Percentiles rank a stretch among this genome's conserved stretches.
Evolutionary conservation across 495 filamentous ascomycete genomes (phyloP).

Genomic region (Penicillium chermesinum): DNA sequence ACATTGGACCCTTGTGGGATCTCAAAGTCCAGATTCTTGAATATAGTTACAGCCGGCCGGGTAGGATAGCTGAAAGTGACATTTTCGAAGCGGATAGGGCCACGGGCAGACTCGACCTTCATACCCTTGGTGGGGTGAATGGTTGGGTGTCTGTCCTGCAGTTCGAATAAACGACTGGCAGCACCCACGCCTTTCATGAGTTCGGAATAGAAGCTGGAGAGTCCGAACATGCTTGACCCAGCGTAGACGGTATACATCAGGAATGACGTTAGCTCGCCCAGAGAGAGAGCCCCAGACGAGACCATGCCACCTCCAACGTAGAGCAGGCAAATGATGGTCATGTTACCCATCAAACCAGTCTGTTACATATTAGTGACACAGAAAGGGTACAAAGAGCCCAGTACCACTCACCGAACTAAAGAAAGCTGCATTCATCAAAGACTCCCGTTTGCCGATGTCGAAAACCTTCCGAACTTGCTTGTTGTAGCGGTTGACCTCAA

Average conservation of each 20-base stretch:
- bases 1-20: constrained; percentile 92
- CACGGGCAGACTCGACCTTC: constrained; percentile 74
- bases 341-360: constrained; percentile 85
- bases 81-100: constrained; percentile 79
- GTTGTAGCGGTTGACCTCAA: constrained; percentile 88
- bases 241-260: constrained; percentile 97
- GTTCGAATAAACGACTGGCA: constrained; percentile 88
- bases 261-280: constrained; percentile 94
- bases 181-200: constrained; percentile 98
- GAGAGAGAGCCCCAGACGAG: constrained; percentile 72
- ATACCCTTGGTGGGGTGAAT: constrained; percentile 78
- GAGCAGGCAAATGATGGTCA: constrained; percentile 89
- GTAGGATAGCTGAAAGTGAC: constrained; percentile 88
- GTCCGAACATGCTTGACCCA: constrained; percentile 82
- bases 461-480: constrained; percentile 89
- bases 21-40: constrained; percentile 80
- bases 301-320: constrained; percentile 91
- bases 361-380: constrained; percentile 31
- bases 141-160: constrained; percentile 85
- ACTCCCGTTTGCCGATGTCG: constrained; percentile 75
- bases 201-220: constrained; percentile 95
- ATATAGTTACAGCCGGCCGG: constrained; percentile 83
- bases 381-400: neutral
- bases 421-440: constrained; percentile 83
- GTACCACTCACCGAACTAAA: constrained; percentile 60